Evolutionary conservation across 768 basidiomycete species (phyloP).

Genomic region (Russula ochroleuca): DNA sequence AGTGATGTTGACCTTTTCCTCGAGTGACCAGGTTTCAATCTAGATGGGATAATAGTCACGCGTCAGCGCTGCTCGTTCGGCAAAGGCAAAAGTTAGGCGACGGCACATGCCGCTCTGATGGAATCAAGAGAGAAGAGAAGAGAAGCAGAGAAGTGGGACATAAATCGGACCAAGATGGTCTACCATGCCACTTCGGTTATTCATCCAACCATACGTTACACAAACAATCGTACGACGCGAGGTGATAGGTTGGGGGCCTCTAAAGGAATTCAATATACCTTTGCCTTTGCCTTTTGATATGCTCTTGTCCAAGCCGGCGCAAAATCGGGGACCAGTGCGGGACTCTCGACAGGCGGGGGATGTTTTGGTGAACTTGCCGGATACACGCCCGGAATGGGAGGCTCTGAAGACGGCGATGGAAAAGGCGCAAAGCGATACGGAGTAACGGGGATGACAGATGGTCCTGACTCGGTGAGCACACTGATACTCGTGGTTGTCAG

Average conservation of each 20-base stretch:
- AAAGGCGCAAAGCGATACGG: conserved; percentile 20
- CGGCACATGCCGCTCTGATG: background rate
- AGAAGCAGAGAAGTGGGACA: background rate
- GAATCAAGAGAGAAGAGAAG: background rate
- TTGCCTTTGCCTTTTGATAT: conserved; percentile 50
- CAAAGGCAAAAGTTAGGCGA: background rate
- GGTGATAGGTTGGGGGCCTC: background rate
- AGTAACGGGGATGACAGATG: conserved; percentile 12
- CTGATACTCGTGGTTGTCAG: conserved; percentile 1
- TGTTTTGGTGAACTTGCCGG: conserved; percentile 50
- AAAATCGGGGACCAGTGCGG: conserved; percentile 46
- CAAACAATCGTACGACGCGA: background rate
- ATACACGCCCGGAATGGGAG: conserved; percentile 50
- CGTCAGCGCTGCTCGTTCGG: background rate
- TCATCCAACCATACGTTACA: background rate
- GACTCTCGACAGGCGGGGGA: conserved; percentile 49
- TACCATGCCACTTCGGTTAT: background rate
- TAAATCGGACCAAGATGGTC: background rate
- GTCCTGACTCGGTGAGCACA: conserved; percentile 8
- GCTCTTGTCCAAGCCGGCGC: conserved; percentile 53
- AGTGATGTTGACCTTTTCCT: conserved; percentile 28
- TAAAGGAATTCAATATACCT: background rate
- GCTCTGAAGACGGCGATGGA: conserved; percentile 40
- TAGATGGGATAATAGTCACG: background rate
- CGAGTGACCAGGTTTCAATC: conserved; percentile 23